Conservation (phyloP, 345 rosid species). For the Eucalyptus marginata region DNA sequence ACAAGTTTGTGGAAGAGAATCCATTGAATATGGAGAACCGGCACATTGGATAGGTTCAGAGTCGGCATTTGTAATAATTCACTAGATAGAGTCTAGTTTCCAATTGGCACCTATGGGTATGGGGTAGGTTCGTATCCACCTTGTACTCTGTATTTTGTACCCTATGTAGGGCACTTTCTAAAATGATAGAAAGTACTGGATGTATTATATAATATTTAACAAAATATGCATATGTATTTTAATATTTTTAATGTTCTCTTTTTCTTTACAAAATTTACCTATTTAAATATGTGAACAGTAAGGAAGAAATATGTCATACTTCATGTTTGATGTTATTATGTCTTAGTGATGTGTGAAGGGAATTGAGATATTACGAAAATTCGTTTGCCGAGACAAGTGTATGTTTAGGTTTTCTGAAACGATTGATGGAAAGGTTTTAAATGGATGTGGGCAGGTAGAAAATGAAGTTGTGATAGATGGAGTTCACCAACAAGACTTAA, state of each 20-base stretch:
- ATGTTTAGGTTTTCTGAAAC: not conserved
- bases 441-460: not conserved
- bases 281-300: not conserved
- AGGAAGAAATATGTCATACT: not conserved
- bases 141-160: not conserved
- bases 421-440: not conserved
- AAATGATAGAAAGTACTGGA: not conserved
- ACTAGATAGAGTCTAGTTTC: not conserved
- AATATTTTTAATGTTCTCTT: not conserved
- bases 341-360: not conserved
- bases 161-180: not conserved
- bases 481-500: not conserved
- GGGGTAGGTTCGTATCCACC: not conserved
- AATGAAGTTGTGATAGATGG: not conserved
- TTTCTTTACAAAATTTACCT: not conserved
- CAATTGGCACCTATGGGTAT: not conserved
- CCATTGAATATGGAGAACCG: not conserved
- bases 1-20: not conserved
- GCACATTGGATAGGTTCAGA: not conserved
- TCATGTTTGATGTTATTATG: not conserved
- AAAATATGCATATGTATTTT: not conserved
- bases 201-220: not conserved
- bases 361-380: not conserved
- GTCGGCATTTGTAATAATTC: not conserved
- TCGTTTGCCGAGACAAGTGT: not conserved